Percentiles rank a stretch among this genome's conserved stretches.
These are phyloP conservation scores for Pythium periplocum DNA, from an alignment of 352 stramenopile species.

Conservation along the genomic window DNA sequence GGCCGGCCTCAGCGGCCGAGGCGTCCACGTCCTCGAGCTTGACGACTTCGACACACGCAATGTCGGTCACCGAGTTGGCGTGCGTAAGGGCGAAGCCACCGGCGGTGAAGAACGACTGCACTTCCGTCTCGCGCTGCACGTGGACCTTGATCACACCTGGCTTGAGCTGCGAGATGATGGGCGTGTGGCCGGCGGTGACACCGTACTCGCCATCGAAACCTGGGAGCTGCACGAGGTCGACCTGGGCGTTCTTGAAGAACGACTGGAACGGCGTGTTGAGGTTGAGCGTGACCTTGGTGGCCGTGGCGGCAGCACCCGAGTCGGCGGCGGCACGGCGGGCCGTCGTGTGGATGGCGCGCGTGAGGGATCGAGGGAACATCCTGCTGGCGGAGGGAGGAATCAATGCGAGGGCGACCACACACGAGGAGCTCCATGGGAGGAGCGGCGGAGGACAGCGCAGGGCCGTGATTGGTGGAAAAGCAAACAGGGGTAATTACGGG, in stretches of 20 bases:
- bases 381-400: slow-evolving; percentile 17
- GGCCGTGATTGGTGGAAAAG: too few relatives aligned
- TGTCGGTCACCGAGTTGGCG: slow-evolving; percentile 95
- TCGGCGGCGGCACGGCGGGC: slow-evolving; percentile 49
- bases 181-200: slow-evolving; percentile 95
- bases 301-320: slow-evolving; percentile 34
- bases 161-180: slow-evolving; percentile 97
- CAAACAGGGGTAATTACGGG: too few relatives aligned
- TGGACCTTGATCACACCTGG: slow-evolving; percentile 91
- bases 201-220: slow-evolving; percentile 96
- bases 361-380: slow-evolving; percentile 46
- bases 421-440: too few relatives aligned
- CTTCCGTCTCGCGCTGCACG: slow-evolving; percentile 75
- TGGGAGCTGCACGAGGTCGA: slow-evolving; percentile 93
- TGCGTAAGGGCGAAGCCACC: slow-evolving; percentile 97
- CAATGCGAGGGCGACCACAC: not conserved
- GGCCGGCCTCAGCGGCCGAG: slow-evolving; percentile 80
- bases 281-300: slow-evolving; percentile 85
- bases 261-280: slow-evolving; percentile 77
- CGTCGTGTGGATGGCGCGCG: slow-evolving; percentile 59
- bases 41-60: slow-evolving; percentile 95
- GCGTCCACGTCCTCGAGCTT: slow-evolving; percentile 96
- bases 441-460: too few relatives aligned
- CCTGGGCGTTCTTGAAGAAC: slow-evolving; percentile 76
- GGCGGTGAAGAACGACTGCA: slow-evolving; percentile 97